Evolutionary conservation across 306 rosid genomes (phyloP).

Genomic region (Cercis canadensis): DNA sequence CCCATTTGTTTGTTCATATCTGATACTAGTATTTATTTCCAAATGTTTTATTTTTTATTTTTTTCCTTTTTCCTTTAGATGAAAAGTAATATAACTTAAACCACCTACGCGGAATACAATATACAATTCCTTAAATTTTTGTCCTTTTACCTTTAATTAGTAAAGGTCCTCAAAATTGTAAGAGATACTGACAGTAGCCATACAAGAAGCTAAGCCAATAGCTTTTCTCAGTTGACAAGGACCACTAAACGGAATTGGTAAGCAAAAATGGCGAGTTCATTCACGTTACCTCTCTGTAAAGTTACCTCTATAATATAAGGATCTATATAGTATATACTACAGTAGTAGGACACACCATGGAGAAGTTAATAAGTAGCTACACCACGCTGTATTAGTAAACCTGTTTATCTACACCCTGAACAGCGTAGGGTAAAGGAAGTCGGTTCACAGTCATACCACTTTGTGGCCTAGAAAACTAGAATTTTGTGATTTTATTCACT

Average conservation of each 20-base stretch:
- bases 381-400: too few relatives aligned
- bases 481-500: neutral
- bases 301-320: neutral
- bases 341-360: too few relatives aligned
- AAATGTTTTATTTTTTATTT: neutral
- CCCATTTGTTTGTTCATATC: conserved; percentile 1
- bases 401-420: too few relatives aligned
- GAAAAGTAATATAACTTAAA: conserved; percentile 9
- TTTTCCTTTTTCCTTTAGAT: neutral
- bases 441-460: neutral
- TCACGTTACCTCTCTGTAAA: neutral
- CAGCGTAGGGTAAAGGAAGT: neutral
- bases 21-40: neutral
- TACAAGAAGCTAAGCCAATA: conserved; percentile 22
- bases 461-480: neutral
- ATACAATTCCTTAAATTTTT: too few relatives aligned
- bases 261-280: neutral
- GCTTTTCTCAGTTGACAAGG: conserved; percentile 9
- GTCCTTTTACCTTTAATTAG: too few relatives aligned
- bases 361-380: too few relatives aligned
- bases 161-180: too few relatives aligned
- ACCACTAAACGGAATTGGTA: conserved; percentile 15
- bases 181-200: neutral
- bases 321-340: too few relatives aligned
- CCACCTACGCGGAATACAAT: neutral